A percentile compares a stretch with the other conserved stretches of the same genome.
These are phyloP conservation scores for Vitis cinerea DNA, from an alignment of 164 flowering plant species.

Conservation along the genomic window DNA sequence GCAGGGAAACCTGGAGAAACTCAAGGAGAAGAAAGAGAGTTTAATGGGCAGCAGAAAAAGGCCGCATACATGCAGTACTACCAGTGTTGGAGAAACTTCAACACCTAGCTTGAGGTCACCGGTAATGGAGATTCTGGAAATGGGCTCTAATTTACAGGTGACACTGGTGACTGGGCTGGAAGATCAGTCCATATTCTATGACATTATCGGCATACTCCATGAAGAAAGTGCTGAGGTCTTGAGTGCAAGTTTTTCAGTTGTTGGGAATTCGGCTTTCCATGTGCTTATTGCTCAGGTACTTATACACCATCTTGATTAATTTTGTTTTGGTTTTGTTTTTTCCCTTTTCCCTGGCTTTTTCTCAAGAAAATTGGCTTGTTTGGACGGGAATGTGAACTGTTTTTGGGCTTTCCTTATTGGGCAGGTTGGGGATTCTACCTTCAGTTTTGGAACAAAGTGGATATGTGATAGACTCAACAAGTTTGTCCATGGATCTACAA, in stretches of 20 bases:
- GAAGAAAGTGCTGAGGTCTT: constrained; percentile 24
- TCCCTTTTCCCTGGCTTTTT: neutral
- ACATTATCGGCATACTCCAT: constrained; percentile 24
- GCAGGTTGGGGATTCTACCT: constrained; percentile 15
- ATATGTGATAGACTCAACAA: constrained; percentile 21
- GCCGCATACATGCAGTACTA: neutral
- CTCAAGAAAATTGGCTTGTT: neutral
- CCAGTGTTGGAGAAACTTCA: neutral
- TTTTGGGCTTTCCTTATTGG: neutral
- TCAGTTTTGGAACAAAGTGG: constrained; percentile 15
- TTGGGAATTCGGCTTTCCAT: constrained; percentile 19
- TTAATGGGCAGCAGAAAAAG: constrained; percentile 12
- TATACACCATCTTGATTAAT: neutral
- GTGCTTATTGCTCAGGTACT: constrained; percentile 27
- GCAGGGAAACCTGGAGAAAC: constrained; percentile 20
- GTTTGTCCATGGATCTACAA: constrained; percentile 17
- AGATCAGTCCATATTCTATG: constrained; percentile 22
- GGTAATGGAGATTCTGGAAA: constrained; percentile 20
- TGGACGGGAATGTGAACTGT: too few relatives aligned
- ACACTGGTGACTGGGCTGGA: constrained; percentile 14
- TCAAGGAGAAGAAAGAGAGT: constrained; percentile 23
- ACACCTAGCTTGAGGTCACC: constrained; percentile 10
- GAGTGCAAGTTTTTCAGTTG: constrained; percentile 18
- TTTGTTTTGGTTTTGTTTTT: neutral
- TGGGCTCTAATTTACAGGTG: constrained; percentile 25